phyloP scores from a whole-genome alignment of 2,329 filamentous ascomycete species.

The Penicillium decumbens region DNA sequence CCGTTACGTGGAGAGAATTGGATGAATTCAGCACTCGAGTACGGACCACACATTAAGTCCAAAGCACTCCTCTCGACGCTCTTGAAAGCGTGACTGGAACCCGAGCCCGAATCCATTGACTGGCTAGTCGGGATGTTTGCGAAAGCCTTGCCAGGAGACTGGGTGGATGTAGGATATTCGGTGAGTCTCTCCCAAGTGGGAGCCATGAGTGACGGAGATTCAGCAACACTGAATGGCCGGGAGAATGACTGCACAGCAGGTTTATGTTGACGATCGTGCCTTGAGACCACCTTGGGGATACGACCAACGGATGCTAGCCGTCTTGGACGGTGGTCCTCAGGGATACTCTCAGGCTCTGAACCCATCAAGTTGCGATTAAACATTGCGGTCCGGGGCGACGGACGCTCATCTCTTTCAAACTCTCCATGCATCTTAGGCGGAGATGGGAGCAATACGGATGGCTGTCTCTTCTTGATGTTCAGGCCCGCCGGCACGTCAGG shows the following conservation, averaged over 20 bases:
- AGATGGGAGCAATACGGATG: conserved; percentile 42
- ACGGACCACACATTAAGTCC: conserved; percentile 37
- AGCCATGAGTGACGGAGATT: conserved; percentile 41
- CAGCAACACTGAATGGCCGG: conserved; percentile 62
- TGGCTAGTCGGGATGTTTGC: conserved; percentile 24
- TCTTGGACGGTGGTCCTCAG: conserved; percentile 48
- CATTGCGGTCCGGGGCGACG: conserved; percentile 36
- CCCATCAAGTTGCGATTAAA: conserved; percentile 29
- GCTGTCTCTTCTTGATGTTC: conserved; percentile 31
- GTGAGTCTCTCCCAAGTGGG: conserved; percentile 23
- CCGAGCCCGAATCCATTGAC: conserved; percentile 23
- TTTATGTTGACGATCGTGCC: conserved; percentile 57
- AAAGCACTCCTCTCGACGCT: conserved; percentile 31
- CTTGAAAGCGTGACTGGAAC: conserved; percentile 33
- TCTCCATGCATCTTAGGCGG: conserved; percentile 38
- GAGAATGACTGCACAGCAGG: conserved; percentile 78
- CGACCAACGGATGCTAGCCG: conserved; percentile 76
- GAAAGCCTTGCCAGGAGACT: conserved; percentile 19
- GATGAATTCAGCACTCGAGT: conserved; percentile 60
- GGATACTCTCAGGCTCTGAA: conserved; percentile 13
- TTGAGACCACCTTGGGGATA: conserved; percentile 75
- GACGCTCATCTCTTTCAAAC: conserved; percentile 26
- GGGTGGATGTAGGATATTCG: conserved; percentile 23
- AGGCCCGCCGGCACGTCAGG: conserved; percentile 28
- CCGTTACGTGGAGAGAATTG: conserved; percentile 68